phyloP scores from a whole-genome alignment of 192 early-diverging fungal species.

The Lunasporangiospora selenospora region DNA sequence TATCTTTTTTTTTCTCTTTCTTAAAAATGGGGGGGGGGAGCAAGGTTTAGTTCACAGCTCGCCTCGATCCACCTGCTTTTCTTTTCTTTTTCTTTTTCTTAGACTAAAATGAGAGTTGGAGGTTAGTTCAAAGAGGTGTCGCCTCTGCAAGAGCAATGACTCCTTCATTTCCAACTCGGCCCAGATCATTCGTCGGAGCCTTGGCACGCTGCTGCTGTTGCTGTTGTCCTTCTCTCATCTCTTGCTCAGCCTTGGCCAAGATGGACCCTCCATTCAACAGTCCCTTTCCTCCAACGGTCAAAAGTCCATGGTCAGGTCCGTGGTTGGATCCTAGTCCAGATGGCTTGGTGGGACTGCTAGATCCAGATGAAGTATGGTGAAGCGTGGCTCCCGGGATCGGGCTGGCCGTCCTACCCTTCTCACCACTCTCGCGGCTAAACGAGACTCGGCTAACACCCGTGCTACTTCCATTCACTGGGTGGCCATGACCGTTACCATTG shows the following conservation, averaged over 20 bases:
- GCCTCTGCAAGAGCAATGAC: too few species aligned
- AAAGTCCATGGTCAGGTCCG: too few species aligned
- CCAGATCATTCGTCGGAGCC: too few species aligned
- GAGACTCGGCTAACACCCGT: not conserved
- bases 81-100: not conserved
- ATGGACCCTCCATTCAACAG: constrained; percentile 3
- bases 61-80: too few species aligned
- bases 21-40: not conserved
- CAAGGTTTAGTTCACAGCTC: too few species aligned
- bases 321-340: too few species aligned
- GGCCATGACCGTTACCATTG: too few species aligned
- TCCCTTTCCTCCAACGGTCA: constrained; percentile 1
- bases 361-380: not conserved
- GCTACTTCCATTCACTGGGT: constrained; percentile 21
- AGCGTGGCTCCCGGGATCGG: not conserved
- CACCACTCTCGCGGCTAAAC: not conserved
- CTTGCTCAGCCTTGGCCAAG: not conserved
- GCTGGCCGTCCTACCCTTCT: not conserved
- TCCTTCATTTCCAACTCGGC: not conserved
- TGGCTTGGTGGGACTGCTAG: constrained; percentile 1
- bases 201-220: too few species aligned
- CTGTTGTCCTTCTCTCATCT: not conserved
- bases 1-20: not conserved
- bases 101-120: not conserved
- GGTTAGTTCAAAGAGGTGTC: not conserved